A percentile compares a stretch with the other conserved stretches of the same genome.
Evolutionary conservation across 371 early-diverging fungal genomes (phyloP).

Genomic region (Mortierella sp.): DNA sequence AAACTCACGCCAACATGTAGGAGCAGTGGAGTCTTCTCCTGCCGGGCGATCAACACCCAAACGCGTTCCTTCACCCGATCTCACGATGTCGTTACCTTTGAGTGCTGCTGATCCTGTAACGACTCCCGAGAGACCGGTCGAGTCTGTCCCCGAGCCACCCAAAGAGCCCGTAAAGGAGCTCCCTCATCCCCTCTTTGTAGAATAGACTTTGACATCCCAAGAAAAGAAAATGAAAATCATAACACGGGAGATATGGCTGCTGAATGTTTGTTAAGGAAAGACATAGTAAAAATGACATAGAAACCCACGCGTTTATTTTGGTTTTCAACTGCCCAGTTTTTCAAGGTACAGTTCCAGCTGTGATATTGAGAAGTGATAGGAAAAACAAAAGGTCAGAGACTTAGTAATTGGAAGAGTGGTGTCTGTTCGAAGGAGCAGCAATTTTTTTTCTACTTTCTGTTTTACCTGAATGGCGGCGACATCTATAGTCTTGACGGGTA

Average conservation of each 20-base stretch:
- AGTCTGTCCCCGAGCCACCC: conserved; percentile 10
- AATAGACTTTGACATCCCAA: conserved; percentile 12
- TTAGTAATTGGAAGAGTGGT: neutral
- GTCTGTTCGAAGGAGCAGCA: too few species aligned
- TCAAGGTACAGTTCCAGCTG: conserved; percentile 39
- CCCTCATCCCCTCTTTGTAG: conserved; percentile 53
- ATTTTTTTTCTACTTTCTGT: neutral
- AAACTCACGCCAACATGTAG: neutral
- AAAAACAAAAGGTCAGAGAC: neutral
- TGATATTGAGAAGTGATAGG: neutral
- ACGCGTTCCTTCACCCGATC: conserved; percentile 19
- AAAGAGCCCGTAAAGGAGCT: conserved; percentile 42
- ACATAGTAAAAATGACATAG: neutral
- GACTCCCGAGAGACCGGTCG: neutral
- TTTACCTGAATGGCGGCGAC: conserved; percentile 46
- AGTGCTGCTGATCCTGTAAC: neutral
- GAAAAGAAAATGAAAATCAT: neutral
- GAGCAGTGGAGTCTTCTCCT: conserved; percentile 1
- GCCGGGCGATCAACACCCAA: conserved; percentile 3
- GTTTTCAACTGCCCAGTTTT: conserved; percentile 2
- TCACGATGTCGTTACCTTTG: conserved; percentile 14
- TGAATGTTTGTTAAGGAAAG: neutral
- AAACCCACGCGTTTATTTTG: too few species aligned
- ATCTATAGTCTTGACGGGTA: conserved; percentile 49
- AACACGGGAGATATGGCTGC: neutral